These are phyloP conservation scores for Eimeria necatrix DNA, from an alignment of 169 alveolate genomes.

Conservation along the genomic window DNA sequence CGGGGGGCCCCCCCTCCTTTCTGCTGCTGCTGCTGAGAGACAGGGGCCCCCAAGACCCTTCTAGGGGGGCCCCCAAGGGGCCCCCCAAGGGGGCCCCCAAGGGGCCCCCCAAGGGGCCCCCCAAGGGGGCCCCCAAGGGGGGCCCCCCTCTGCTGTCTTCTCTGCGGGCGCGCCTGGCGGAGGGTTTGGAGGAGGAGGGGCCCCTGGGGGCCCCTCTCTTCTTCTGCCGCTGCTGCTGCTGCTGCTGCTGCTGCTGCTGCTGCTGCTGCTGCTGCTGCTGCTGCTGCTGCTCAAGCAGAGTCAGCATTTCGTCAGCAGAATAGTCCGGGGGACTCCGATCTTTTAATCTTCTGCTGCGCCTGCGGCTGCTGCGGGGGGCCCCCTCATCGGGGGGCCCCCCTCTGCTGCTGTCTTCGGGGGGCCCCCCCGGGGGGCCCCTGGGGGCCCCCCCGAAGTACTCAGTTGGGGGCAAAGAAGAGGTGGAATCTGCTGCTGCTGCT, in stretches of 20 bases:
- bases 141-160: conserved; percentile 11
- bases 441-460: not conserved
- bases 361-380: conserved; percentile 37
- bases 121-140: not conserved
- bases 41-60: conserved; percentile 44
- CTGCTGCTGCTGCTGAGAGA: not conserved
- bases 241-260: not conserved
- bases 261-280: not conserved
- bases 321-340: conserved; percentile 46
- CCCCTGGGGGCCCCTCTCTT: conserved; percentile 35
- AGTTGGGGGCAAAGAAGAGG: not conserved
- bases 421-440: not conserved
- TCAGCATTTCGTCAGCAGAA: conserved; percentile 8
- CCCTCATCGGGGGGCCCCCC: not conserved
- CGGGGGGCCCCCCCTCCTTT: not conserved
- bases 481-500: not conserved
- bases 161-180: not conserved
- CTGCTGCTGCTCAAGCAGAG: conserved; percentile 13
- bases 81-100: too few relatives aligned
- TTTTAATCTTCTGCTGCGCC: conserved; percentile 47
- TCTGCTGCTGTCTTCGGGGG: not conserved
- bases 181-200: not conserved
- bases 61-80: too few relatives aligned
- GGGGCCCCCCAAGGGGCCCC: too few relatives aligned
- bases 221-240: conserved; percentile 11